Percentiles rank a stretch among this genome's conserved stretches.
Conservation (phyloP, 75 land plant species). For the Sequoia sempervirens region DNA sequence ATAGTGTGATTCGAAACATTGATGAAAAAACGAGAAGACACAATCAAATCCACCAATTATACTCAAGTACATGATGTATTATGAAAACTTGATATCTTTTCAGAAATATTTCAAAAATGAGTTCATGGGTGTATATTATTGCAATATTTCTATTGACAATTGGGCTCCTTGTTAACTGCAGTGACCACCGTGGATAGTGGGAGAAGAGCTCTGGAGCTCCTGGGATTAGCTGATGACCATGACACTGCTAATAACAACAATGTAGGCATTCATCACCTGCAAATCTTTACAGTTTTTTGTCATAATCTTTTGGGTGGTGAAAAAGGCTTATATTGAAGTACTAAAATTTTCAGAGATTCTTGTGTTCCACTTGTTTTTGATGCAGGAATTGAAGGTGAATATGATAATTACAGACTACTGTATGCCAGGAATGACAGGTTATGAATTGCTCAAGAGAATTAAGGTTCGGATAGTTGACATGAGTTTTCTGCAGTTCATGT, state of each 20-base stretch:
- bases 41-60: too few species aligned
- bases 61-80: too few species aligned
- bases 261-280: neutral
- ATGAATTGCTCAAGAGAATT: slow-evolving; percentile 55
- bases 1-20: too few species aligned
- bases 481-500: too few species aligned
- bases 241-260: neutral
- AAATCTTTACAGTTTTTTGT: neutral
- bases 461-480: slow-evolving; percentile 24
- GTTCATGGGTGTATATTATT: too few species aligned
- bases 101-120: too few species aligned
- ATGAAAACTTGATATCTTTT: too few species aligned
- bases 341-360: neutral
- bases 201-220: slow-evolving; percentile 45
- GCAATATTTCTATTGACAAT: neutral
- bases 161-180: slow-evolving; percentile 6
- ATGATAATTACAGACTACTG: slow-evolving; percentile 72
- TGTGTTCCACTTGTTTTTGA: neutral
- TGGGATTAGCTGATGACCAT: slow-evolving; percentile 33
- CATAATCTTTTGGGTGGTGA: neutral
- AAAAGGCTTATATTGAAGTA: too few species aligned
- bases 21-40: too few species aligned
- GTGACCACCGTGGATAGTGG: slow-evolving; percentile 62
- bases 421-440: slow-evolving; percentile 78
- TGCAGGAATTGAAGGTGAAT: slow-evolving; percentile 27